Conservation (phyloP, 495 filamentous ascomycete species). For the Aspergillus affinis region DNA sequence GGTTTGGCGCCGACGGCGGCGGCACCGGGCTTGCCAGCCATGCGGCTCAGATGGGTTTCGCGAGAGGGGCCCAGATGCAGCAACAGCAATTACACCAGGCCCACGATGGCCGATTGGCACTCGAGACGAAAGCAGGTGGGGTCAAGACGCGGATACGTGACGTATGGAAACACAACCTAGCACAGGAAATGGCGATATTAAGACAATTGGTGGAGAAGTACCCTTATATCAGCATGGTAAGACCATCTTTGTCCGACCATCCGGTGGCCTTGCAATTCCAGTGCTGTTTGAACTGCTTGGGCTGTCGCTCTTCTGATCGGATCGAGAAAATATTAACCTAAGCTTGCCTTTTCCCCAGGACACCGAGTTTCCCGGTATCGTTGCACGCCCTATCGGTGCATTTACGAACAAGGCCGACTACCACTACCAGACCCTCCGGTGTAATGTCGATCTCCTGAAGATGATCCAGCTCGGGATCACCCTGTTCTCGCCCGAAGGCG, state of each 20-base stretch:
- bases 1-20: conserved; percentile 61
- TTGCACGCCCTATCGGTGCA: conserved; percentile 88
- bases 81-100: conserved; percentile 61
- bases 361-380: conserved; percentile 95
- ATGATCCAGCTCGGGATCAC: conserved; percentile 97
- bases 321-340: not conserved
- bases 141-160: conserved; percentile 81
- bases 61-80: conserved; percentile 69
- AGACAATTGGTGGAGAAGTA: conserved; percentile 82
- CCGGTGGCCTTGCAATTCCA: not conserved
- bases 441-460: conserved; percentile 94
- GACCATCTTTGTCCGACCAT: conserved; percentile 20
- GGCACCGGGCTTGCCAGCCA: conserved; percentile 87
- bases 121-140: conserved; percentile 43
- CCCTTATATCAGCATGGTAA: conserved; percentile 95
- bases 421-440: conserved; percentile 95
- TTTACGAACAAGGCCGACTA: conserved; percentile 95
- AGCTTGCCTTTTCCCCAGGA: conserved; percentile 57
- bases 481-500: conserved; percentile 82
- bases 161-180: conserved; percentile 88
- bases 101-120: conserved; percentile 48
- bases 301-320: not conserved
- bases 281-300: not conserved
- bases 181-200: conserved; percentile 82
- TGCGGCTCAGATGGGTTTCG: conserved; percentile 83